Evolutionary conservation across 2,329 filamentous ascomycete species (phyloP).

Genomic region (Claviceps sp.): DNA sequence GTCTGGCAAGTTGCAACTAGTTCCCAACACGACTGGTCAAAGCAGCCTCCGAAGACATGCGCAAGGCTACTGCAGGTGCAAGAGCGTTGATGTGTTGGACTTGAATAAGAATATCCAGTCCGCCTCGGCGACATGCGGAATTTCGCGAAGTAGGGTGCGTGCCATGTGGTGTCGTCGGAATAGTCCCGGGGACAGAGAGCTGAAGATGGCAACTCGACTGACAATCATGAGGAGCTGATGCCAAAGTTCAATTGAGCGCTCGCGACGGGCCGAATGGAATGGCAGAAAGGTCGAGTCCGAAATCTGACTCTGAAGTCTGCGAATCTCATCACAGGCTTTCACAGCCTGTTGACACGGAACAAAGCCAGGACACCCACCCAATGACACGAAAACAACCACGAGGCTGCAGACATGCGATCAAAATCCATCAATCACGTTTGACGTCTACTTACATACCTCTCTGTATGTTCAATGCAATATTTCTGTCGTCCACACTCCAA

Average conservation of each 20-base stretch:
- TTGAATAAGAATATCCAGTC: neutral
- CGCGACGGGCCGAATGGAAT: too few species aligned
- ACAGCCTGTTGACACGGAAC: too few species aligned
- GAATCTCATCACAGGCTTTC: too few species aligned
- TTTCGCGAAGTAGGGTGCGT: neutral
- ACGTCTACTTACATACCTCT: too few species aligned
- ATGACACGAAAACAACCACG: too few species aligned
- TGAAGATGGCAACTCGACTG: neutral
- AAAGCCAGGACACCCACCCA: too few species aligned
- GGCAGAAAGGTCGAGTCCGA: too few species aligned
- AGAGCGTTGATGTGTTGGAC: neutral
- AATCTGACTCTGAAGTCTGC: too few species aligned
- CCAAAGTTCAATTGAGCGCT: too few species aligned
- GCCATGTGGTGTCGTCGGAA: neutral
- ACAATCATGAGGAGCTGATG: neutral
- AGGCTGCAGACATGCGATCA: neutral
- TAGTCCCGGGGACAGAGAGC: neutral
- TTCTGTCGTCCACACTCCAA: neutral
- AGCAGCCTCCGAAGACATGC: neutral
- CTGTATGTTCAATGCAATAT: neutral
- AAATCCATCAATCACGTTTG: neutral
- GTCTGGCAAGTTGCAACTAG: neutral
- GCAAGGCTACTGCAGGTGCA: neutral
- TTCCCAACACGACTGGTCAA: neutral
- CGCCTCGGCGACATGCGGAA: neutral